phyloP scores from a whole-genome alignment of 2,329 filamentous ascomycete genomes.

The Xylariaceae sp. region DNA sequence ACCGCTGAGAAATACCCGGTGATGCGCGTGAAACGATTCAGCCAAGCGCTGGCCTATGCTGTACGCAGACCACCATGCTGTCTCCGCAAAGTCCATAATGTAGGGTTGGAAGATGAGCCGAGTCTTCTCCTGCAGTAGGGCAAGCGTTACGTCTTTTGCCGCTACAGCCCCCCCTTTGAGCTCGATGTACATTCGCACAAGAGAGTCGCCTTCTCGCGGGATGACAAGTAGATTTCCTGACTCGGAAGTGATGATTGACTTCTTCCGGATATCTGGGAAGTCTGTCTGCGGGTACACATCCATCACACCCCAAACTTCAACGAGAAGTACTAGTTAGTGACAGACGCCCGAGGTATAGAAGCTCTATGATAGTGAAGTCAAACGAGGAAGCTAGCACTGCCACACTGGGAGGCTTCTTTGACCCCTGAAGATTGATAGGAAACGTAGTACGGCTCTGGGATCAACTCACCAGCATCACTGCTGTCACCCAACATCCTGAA shows the following conservation, averaged over 20 bases:
- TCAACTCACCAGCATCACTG: constrained; percentile 22
- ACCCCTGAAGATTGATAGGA: neutral
- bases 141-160: constrained; percentile 46
- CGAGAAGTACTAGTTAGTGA: neutral
- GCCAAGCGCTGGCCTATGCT: constrained; percentile 57
- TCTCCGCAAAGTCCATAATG: constrained; percentile 47
- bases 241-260: constrained; percentile 48
- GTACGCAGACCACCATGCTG: constrained; percentile 60
- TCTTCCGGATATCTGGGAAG: constrained; percentile 59
- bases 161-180: constrained; percentile 43
- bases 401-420: neutral
- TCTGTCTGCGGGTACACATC: constrained; percentile 51
- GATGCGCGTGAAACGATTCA: constrained; percentile 50
- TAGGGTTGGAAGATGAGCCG: constrained; percentile 51
- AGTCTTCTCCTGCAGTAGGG: constrained; percentile 49
- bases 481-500: constrained; percentile 49
- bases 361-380: neutral
- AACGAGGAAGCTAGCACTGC: neutral
- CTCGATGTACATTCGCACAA: constrained; percentile 60
- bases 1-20: constrained; percentile 56
- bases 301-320: constrained; percentile 29
- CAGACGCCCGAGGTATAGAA: neutral
- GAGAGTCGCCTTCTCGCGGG: constrained; percentile 51
- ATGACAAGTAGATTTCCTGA: constrained; percentile 56
- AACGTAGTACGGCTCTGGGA: neutral